Conservation (phyloP, 768 basidiomycete genomes). For the Rhodocollybia butyracea region DNA sequence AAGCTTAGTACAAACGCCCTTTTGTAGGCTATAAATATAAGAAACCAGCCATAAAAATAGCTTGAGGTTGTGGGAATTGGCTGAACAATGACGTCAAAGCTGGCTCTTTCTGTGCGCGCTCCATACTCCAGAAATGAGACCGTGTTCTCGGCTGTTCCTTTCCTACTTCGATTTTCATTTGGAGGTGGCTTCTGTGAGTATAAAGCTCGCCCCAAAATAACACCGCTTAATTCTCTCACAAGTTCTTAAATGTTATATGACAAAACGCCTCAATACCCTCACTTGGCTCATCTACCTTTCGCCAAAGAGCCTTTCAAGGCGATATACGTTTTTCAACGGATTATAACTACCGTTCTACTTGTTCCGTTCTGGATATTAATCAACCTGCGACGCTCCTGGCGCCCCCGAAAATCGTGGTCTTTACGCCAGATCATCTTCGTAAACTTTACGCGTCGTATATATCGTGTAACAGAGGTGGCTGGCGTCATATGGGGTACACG, state of each 20-base stretch:
- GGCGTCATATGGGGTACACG: conserved; percentile 54
- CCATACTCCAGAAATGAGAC: no score
- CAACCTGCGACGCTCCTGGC: conserved; percentile 37
- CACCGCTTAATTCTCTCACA: no score
- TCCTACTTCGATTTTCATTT: no score
- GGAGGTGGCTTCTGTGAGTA: no score
- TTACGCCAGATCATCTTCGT: conserved; percentile 47
- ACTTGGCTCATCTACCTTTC: conserved; percentile 40
- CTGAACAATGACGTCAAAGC: no score
- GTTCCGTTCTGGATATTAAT: conserved; percentile 40
- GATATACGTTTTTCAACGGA: conserved; percentile 43
- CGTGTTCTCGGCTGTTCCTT: no score
- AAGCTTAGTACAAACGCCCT: no score
- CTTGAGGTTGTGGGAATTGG: no score
- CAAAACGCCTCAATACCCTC: conserved; percentile 33
- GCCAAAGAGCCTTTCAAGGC: conserved; percentile 44
- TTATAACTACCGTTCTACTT: conserved; percentile 45
- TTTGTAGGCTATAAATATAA: no score
- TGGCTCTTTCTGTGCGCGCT: no score
- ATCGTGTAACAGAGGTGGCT: conserved; percentile 51
- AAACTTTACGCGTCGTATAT: conserved; percentile 50
- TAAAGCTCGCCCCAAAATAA: no score
- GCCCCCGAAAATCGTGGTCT: conserved; percentile 50
- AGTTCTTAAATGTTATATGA: conserved; percentile 16
- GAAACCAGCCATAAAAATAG: no score